Conservation (phyloP, 2,329 filamentous ascomycete species). For the Fusarium chlamydosporum region DNA sequence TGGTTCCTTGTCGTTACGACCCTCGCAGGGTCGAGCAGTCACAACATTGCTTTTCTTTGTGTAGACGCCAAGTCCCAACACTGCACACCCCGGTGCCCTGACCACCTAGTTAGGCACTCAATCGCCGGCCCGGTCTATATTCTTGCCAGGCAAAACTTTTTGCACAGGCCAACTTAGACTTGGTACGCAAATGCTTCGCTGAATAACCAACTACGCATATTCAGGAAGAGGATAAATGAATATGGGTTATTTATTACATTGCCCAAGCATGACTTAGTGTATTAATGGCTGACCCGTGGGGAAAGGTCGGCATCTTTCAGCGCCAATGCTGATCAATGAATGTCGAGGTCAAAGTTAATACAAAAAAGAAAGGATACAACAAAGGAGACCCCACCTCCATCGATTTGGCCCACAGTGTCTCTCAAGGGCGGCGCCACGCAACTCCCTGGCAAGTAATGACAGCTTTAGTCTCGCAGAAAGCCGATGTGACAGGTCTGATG, state of each 20-base stretch:
- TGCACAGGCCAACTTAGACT: background rate
- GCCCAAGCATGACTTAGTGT: background rate
- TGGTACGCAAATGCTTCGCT: background rate
- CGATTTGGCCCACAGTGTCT: constrained; percentile 42
- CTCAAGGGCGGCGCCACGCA: constrained; percentile 47
- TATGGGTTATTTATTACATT: background rate
- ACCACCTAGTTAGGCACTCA: constrained; percentile 26
- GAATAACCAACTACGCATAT: background rate
- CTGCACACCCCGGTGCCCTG: constrained; percentile 16
- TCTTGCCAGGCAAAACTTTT: constrained; percentile 12
- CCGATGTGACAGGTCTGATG: constrained; percentile 57
- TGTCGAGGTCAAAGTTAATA: constrained; percentile 19
- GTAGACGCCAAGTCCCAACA: constrained; percentile 24
- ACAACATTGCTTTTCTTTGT: constrained; percentile 48
- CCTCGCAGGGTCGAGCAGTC: constrained; percentile 41
- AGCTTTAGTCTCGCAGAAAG: constrained; percentile 51
- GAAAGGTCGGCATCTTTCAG: constrained; percentile 15
- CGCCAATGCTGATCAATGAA: constrained; percentile 2
- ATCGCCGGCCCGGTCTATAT: constrained; percentile 31
- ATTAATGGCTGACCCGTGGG: constrained; percentile 9
- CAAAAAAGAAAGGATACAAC: constrained; percentile 20
- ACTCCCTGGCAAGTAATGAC: constrained; percentile 46
- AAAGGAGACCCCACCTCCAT: constrained; percentile 44
- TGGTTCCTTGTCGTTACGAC: constrained; percentile 37
- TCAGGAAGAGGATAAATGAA: background rate